A percentile compares a stretch with the other conserved stretches of the same genome.
These are phyloP conservation scores for Trametes pubescens DNA, from an alignment of 1,284 basidiomycete species.

Conservation along the genomic window DNA sequence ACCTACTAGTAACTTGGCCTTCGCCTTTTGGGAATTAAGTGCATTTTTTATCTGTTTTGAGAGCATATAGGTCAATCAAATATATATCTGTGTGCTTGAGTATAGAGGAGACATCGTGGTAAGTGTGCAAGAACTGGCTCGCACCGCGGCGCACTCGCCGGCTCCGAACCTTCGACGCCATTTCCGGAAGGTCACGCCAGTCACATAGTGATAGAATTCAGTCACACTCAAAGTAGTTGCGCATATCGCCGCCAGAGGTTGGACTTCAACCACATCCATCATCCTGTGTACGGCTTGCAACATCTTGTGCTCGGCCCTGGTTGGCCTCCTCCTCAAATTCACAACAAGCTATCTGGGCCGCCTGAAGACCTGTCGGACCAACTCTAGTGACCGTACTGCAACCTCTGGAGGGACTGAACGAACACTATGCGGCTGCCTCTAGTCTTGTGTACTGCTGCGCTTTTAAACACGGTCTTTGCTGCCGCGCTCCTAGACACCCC, in stretches of 20 bases:
- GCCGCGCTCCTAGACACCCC: slow-evolving; percentile 2
- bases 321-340: slow-evolving; percentile 16
- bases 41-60: too few relatives aligned
- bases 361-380: not conserved
- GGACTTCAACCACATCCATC: slow-evolving; percentile 23
- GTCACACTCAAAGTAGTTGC: not conserved
- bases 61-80: too few relatives aligned
- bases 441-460: slow-evolving; percentile 19
- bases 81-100: too few relatives aligned
- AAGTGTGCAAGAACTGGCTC: too few relatives aligned
- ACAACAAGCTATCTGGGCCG: not conserved
- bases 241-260: slow-evolving; percentile 10
- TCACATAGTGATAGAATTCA: not conserved
- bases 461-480: slow-evolving; percentile 18
- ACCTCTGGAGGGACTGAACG: not conserved
- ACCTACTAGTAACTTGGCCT: too few relatives aligned
- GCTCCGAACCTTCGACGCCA: too few relatives aligned
- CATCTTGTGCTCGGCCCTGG: slow-evolving; percentile 20
- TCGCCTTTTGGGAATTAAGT: too few relatives aligned
- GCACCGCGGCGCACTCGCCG: too few relatives aligned
- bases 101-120: too few relatives aligned
- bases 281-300: not conserved
- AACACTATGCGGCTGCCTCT: slow-evolving; percentile 22
- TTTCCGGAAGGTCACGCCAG: not conserved
- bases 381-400: not conserved